Evolutionary conservation across 2,329 filamentous ascomycete species (phyloP).

Genomic region (Cryoendolithus antarcticus): DNA sequence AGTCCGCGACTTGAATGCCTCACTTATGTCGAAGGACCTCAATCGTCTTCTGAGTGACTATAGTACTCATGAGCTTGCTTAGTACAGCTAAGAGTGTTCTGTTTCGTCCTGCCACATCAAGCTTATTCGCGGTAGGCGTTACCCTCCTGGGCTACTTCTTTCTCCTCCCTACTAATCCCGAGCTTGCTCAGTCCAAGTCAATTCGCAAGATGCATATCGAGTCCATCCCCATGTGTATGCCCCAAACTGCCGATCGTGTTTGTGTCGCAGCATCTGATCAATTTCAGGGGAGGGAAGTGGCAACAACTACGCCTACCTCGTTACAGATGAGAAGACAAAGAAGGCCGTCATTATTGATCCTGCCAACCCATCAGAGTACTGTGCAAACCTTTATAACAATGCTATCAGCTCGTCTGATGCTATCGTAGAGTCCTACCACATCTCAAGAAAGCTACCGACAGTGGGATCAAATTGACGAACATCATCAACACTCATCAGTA

Average conservation of each 20-base stretch:
- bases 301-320: slow-evolving; percentile 72
- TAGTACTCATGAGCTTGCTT: not conserved
- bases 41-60: not conserved
- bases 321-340: slow-evolving; percentile 38
- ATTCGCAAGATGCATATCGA: slow-evolving; percentile 60
- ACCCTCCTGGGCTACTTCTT: not conserved
- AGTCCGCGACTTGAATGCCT: too few relatives aligned
- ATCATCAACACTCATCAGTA: slow-evolving; percentile 98
- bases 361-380: slow-evolving; percentile 62
- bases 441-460: slow-evolving; percentile 60
- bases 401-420: too few relatives aligned
- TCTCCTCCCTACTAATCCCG: not conserved
- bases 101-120: not conserved
- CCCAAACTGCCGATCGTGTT: too few relatives aligned
- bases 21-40: too few relatives aligned
- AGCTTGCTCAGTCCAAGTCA: not conserved
- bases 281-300: slow-evolving; percentile 57
- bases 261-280: not conserved
- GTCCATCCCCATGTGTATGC: slow-evolving; percentile 77
- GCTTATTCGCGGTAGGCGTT: not conserved
- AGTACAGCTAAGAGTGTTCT: not conserved
- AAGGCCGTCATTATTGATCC: slow-evolving; percentile 60
- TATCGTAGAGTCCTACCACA: slow-evolving; percentile 44
- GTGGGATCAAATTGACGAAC: slow-evolving; percentile 68
- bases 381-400: slow-evolving; percentile 1